A percentile compares a stretch with the other conserved stretches of the same genome.
phyloP scores from a whole-genome alignment of 495 filamentous ascomycete species.

The Cetradonia linearis region DNA sequence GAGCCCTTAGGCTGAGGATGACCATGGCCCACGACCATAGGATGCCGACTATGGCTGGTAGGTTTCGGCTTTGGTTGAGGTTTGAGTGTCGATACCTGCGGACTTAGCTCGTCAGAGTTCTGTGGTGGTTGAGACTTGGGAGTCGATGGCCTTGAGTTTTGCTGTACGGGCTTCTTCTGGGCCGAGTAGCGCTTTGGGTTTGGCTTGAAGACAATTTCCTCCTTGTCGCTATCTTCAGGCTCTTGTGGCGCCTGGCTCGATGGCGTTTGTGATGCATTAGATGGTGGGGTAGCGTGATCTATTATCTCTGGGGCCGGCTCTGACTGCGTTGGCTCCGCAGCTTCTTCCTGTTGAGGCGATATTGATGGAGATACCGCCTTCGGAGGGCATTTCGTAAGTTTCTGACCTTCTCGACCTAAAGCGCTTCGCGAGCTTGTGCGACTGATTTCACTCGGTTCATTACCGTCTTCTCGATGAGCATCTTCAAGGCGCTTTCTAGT shows the following conservation, averaged over 20 bases:
- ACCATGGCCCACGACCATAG: slow-evolving; percentile 7
- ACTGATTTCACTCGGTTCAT: neutral
- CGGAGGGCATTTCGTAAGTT: neutral
- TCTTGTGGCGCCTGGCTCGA: neutral
- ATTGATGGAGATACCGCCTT: neutral
- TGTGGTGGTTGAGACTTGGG: slow-evolving; percentile 19
- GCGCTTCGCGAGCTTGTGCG: neutral
- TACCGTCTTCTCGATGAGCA: neutral
- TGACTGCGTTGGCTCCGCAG: neutral
- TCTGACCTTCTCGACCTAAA: neutral
- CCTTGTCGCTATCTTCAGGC: slow-evolving; percentile 41
- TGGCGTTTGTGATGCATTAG: neutral
- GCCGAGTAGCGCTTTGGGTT: slow-evolving; percentile 35
- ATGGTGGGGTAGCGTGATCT: neutral
- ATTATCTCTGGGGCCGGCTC: neutral
- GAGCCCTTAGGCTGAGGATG: slow-evolving; percentile 10
- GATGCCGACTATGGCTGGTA: slow-evolving; percentile 12
- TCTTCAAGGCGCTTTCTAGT: neutral
- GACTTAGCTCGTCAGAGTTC: neutral
- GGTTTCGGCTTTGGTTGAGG: slow-evolving; percentile 25
- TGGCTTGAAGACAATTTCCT: slow-evolving; percentile 48
- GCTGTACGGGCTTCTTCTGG: slow-evolving; percentile 29
- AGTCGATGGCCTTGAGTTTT: slow-evolving; percentile 19
- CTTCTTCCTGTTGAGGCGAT: neutral
- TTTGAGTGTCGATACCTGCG: slow-evolving; percentile 3